A percentile compares a stretch with the other conserved stretches of the same genome.
Conservation (phyloP, 2,329 filamentous ascomycete species). For the Orbilia javanica region DNA sequence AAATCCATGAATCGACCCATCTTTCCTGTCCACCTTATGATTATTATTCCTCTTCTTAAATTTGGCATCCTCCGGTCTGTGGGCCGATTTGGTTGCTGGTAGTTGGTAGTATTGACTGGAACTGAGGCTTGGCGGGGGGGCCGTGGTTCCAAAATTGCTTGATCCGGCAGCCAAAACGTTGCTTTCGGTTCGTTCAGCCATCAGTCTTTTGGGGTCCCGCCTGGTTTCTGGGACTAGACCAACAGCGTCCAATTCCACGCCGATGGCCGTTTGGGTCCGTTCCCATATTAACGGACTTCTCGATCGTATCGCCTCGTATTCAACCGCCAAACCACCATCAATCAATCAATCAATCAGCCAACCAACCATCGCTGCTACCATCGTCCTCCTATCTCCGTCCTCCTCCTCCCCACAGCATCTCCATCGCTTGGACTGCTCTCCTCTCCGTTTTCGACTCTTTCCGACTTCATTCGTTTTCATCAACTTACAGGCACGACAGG, state of each 20-base stretch:
- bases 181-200: neutral
- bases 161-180: constrained; percentile 5
- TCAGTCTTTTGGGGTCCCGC: constrained; percentile 4
- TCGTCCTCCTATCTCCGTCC: neutral
- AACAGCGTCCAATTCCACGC: constrained; percentile 4
- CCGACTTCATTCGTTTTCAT: neutral
- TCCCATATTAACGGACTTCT: neutral
- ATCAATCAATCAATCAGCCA: neutral
- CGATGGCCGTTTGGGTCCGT: constrained; percentile 8
- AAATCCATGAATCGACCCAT: neutral
- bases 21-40: too few species aligned
- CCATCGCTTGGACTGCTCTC: neutral
- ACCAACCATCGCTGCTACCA: neutral
- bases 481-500: neutral
- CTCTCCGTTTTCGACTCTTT: neutral
- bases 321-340: neutral
- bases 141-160: constrained; percentile 9
- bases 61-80: too few species aligned
- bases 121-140: neutral
- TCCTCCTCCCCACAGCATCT: neutral
- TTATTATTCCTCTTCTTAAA: neutral
- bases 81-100: too few species aligned
- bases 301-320: neutral
- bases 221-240: neutral
- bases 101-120: neutral